phyloP scores from a whole-genome alignment of 2,329 filamentous ascomycete species.

The Pseudocercospora crystallina region DNA sequence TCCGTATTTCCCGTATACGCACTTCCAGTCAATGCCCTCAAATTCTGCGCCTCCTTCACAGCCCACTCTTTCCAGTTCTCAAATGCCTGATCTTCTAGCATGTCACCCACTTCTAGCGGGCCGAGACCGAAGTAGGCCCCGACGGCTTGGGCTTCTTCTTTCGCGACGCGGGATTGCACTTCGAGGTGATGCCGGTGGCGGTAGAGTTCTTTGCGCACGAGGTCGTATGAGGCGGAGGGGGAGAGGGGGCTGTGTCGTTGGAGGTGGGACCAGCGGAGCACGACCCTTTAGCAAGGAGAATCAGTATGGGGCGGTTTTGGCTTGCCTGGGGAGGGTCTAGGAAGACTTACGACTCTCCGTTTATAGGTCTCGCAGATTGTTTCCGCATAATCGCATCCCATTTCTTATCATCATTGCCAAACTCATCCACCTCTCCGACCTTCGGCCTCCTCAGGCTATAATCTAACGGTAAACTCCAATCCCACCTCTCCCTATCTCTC shows the following conservation, averaged over 20 bases:
- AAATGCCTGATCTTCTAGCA: constrained; percentile 75
- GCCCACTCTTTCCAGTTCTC: constrained; percentile 88
- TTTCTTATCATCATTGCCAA: constrained; percentile 47
- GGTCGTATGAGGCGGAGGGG: constrained; percentile 74
- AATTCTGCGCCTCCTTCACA: constrained; percentile 49
- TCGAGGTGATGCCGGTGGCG: constrained; percentile 77
- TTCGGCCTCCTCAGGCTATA: constrained; percentile 23
- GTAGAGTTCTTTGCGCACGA: constrained; percentile 88
- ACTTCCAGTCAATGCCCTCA: constrained; percentile 50
- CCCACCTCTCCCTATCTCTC: constrained; percentile 69
- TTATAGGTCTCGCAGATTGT: constrained; percentile 73
- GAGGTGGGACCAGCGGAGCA: constrained; percentile 87
- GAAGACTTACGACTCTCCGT: constrained; percentile 53
- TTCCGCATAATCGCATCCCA: constrained; percentile 50
- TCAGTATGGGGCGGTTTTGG: neutral
- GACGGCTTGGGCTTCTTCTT: constrained; percentile 80
- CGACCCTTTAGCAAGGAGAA: constrained; percentile 61
- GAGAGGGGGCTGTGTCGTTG: constrained; percentile 53
- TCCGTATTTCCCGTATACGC: constrained; percentile 41
- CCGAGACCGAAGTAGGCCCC: constrained; percentile 87
- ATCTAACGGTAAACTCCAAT: constrained; percentile 66
- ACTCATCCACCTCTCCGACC: constrained; percentile 13
- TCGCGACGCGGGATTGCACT: constrained; percentile 75
- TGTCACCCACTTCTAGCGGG: constrained; percentile 72
- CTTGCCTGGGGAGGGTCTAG: neutral